These are phyloP conservation scores for Hypoxylon rickii DNA, from an alignment of 495 filamentous ascomycete genomes.

Conservation along the genomic window DNA sequence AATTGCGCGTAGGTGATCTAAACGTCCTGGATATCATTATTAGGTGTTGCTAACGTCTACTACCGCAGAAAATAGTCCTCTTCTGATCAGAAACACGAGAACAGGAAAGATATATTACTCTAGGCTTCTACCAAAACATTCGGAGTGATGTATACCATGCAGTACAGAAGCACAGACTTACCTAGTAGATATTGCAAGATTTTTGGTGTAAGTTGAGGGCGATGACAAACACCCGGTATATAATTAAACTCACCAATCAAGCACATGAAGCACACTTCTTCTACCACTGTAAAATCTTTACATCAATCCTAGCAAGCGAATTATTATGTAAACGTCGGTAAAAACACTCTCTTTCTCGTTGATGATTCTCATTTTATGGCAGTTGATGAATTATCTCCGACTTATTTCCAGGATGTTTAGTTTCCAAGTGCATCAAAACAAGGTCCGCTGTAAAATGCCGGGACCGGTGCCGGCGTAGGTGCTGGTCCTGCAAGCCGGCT, in stretches of 20 bases:
- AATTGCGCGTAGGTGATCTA: neutral
- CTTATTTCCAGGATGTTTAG: constrained; percentile 15
- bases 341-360: no score
- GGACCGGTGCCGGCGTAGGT: constrained; percentile 10
- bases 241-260: no score
- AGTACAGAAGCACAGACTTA: no score
- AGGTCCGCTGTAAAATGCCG: no score
- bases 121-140: neutral
- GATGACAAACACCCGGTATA: neutral
- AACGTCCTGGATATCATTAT: neutral
- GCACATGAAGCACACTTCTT: no score
- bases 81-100: no score
- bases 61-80: neutral
- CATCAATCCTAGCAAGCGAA: no score
- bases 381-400: constrained; percentile 28
- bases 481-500: constrained; percentile 1
- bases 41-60: neutral
- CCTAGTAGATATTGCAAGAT: neutral
- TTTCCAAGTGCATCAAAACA: no score
- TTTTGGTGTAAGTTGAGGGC: neutral
- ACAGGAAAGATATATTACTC: no score
- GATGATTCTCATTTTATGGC: no score
- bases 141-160: neutral
- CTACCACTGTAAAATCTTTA: no score
- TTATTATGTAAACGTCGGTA: no score